These are phyloP conservation scores for Pseudognaphalium luteoalbum DNA, from an alignment of 129 eudicot species.

Conservation along the genomic window DNA sequence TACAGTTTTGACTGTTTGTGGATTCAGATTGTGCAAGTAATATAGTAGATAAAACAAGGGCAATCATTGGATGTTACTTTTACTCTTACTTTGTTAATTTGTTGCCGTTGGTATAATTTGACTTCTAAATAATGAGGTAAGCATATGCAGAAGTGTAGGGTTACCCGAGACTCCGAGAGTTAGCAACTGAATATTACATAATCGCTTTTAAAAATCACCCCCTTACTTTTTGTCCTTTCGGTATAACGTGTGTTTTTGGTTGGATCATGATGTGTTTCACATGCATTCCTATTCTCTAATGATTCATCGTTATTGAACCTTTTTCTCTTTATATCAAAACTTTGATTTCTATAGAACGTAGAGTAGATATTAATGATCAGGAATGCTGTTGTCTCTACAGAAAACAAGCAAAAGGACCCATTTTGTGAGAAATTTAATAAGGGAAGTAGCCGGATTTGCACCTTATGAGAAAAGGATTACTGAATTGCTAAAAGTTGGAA, in stretches of 20 bases:
- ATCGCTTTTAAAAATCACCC: not conserved
- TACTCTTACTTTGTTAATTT: no score
- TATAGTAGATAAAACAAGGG: not conserved
- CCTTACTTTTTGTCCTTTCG: not conserved
- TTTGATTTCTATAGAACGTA: not conserved
- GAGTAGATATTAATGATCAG: not conserved
- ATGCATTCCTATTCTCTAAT: no score
- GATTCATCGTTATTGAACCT: not conserved
- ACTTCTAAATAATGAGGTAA: no score
- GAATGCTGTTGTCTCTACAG: constrained; percentile 1
- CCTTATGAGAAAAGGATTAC: constrained; percentile 33
- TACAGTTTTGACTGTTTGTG: not conserved
- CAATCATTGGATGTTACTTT: not conserved
- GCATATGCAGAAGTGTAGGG: not conserved
- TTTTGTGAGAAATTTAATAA: constrained; percentile 22
- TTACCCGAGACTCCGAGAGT: not conserved
- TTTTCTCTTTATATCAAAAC: not conserved
- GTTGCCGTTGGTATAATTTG: no score
- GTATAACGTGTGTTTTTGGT: not conserved
- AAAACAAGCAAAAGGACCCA: constrained; percentile 19
- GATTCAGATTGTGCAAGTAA: not conserved
- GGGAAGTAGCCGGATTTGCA: constrained; percentile 34
- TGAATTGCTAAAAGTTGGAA: constrained; percentile 31
- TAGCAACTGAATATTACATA: not conserved
- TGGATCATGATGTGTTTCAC: not conserved